A percentile compares a stretch with the other conserved stretches of the same genome.
phyloP scores from a whole-genome alignment of 768 basidiomycete genomes.

The Lactifluus subvellereus region DNA sequence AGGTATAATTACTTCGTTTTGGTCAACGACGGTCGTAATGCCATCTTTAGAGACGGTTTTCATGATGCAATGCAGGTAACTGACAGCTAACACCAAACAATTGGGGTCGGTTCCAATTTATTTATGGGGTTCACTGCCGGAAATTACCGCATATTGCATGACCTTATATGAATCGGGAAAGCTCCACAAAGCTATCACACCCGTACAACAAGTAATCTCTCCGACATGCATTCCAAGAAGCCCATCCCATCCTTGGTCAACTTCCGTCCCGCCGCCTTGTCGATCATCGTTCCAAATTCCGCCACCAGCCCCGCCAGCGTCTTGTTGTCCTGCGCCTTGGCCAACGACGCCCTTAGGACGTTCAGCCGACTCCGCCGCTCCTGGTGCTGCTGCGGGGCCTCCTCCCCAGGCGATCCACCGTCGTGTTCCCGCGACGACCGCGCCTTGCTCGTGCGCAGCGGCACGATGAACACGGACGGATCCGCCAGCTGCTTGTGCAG shows the following conservation, averaged over 20 bases:
- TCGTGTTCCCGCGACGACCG: conserved; percentile 28
- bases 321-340: conserved; percentile 44
- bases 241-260: conserved; percentile 74
- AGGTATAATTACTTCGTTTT: conserved; percentile 63
- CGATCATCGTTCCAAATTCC: conserved; percentile 65
- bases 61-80: conserved; percentile 11
- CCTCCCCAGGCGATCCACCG: conserved; percentile 29
- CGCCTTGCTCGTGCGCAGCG: conserved; percentile 42
- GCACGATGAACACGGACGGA: conserved; percentile 53
- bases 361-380: conserved; percentile 51
- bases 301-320: conserved; percentile 58
- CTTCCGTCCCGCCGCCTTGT: conserved; percentile 60
- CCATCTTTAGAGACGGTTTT: conserved; percentile 22
- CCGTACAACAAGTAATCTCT: conserved; percentile 41
- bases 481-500: conserved; percentile 66
- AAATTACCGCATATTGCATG: no score
- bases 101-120: no score
- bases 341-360: conserved; percentile 51
- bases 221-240: conserved; percentile 58
- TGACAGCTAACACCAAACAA: no score
- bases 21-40: conserved; percentile 36
- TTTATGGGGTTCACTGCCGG: no score
- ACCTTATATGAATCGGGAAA: no score
- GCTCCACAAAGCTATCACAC: neutral
- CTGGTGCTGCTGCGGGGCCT: conserved; percentile 34